Evolutionary conservation across 75 land plant genomes (phyloP).

Genomic region (Selaginella moellendorffii): DNA sequence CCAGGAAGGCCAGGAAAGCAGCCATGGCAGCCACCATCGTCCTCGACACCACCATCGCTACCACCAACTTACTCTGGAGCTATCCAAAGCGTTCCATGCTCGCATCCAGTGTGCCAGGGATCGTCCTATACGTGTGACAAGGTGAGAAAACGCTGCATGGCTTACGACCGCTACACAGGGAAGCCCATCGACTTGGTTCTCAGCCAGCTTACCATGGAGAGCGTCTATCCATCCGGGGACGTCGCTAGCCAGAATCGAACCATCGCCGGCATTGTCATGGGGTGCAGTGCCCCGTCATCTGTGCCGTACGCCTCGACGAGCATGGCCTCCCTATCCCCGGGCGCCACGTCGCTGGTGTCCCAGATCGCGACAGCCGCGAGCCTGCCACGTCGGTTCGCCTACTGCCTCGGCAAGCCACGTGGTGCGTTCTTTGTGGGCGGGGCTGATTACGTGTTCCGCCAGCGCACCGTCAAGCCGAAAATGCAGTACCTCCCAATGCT

Average conservation of each 20-base stretch:
- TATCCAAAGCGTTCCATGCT: not conserved
- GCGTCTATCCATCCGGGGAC: not conserved
- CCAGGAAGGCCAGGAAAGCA: too few relatives aligned
- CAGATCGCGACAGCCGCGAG: not conserved
- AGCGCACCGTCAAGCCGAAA: not conserved
- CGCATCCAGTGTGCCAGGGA: not conserved
- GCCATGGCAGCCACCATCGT: too few relatives aligned
- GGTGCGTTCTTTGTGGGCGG: not conserved
- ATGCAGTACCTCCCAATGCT: slow-evolving; percentile 1
- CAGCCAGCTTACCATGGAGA: not conserved
- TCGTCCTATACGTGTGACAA: not conserved
- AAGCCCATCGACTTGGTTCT: not conserved
- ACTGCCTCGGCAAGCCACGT: not conserved
- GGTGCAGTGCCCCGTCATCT: not conserved
- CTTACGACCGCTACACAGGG: not conserved
- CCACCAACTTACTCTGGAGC: not conserved
- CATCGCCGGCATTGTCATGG: not conserved
- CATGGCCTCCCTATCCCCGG: not conserved
- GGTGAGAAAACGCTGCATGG: not conserved
- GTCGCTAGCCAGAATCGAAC: too few relatives aligned
- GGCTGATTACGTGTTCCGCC: not conserved
- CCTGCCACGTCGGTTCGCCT: not conserved
- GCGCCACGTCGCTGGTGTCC: not conserved
- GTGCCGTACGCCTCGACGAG: not conserved
- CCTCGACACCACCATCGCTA: not conserved